Base-by-base conservation (phyloP, 2,329 filamentous ascomycete genomes). In the Ustilaginoidea virens region DNA sequence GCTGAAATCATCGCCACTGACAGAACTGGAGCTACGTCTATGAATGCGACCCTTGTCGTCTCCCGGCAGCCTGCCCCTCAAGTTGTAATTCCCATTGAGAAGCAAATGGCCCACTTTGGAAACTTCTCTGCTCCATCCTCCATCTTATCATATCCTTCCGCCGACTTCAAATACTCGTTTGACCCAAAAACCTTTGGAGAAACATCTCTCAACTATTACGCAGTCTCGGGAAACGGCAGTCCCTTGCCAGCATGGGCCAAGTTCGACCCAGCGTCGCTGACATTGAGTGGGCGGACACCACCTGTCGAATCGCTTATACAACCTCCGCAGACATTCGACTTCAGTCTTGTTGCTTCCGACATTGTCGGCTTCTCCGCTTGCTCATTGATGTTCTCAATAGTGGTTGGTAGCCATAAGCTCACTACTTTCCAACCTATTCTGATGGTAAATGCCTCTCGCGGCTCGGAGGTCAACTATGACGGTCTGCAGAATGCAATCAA, bases 241-340 rank as follows among this genome's bases (percentile, higher is more conserved):
- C 83, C 85, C 20, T 56, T 93, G 20, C 85, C 85, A 13, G 75
- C 82, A 1, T 93, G 85, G 85, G 58, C 92, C 25, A 56, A 57
- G n/a, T 93, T 93, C 43, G 68, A 90, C 39, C 46, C 66, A 1
- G 47, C 47, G 2, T 60, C 52, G 1, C 55, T 92, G 22, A 63
- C 62, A 1, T 92, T 92, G 41, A 69, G 66, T 1, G 85, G 85
- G 15, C 68, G 55, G 19, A 78, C 77, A 2, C 83, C 82, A 1
- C 56, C 72, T 1, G 60, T 73, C 26, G 65, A 69, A 33, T 71
- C 69, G 17, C 58, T 77, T 7, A 53, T 72, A 20, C 67, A 75
- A 18, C 72, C 73, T 6, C 76, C 82, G 4, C 77, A 92, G 44
- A 66, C 58, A 0, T 90, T 85, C 42, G 64, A 65, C 13, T 66